These are phyloP conservation scores for Globisporangium camurandrum DNA, from an alignment of 352 stramenopile genomes.

Conservation along the genomic window DNA sequence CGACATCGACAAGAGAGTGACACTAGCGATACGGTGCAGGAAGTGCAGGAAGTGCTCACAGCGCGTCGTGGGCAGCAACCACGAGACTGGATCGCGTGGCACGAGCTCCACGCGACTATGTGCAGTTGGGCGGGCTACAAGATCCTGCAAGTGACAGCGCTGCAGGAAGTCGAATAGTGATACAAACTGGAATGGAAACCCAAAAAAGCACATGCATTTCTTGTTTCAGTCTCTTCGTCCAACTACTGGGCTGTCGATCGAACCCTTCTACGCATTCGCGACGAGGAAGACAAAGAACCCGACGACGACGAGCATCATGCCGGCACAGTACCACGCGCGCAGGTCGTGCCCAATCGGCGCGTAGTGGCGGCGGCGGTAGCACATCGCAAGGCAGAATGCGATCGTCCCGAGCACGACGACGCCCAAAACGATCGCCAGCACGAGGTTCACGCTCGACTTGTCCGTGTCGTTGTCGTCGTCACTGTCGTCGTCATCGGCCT, in stretches of 20 bases:
- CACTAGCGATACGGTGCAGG: no score
- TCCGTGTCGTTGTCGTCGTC: slow-evolving; percentile 4
- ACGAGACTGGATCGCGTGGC: slow-evolving; percentile 46
- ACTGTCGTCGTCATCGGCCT: neutral
- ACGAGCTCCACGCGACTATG: slow-evolving; percentile 42
- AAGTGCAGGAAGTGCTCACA: slow-evolving; percentile 54
- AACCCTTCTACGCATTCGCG: slow-evolving; percentile 27
- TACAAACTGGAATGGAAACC: no score
- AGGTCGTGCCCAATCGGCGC: slow-evolving; percentile 47
- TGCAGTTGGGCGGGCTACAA: slow-evolving; percentile 59
- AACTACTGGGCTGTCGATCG: neutral
- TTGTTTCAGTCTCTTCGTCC: no score
- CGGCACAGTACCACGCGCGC: slow-evolving; percentile 55
- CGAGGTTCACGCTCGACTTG: slow-evolving; percentile 18
- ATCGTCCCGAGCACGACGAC: slow-evolving; percentile 30
- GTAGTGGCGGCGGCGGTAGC: slow-evolving; percentile 65
- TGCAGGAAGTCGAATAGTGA: no score
- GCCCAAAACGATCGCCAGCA: slow-evolving; percentile 30
- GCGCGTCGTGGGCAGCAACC: slow-evolving; percentile 56
- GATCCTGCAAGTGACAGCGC: slow-evolving; percentile 26
- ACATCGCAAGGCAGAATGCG: slow-evolving; percentile 37
- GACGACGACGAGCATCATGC: slow-evolving; percentile 44
- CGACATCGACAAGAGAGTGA: slow-evolving; percentile 2
- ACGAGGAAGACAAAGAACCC: slow-evolving; percentile 70
- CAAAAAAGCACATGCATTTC: no score